These are phyloP conservation scores for Scortechinia acanthostroma DNA, from an alignment of 2,329 filamentous ascomycete species.

Conservation along the genomic window DNA sequence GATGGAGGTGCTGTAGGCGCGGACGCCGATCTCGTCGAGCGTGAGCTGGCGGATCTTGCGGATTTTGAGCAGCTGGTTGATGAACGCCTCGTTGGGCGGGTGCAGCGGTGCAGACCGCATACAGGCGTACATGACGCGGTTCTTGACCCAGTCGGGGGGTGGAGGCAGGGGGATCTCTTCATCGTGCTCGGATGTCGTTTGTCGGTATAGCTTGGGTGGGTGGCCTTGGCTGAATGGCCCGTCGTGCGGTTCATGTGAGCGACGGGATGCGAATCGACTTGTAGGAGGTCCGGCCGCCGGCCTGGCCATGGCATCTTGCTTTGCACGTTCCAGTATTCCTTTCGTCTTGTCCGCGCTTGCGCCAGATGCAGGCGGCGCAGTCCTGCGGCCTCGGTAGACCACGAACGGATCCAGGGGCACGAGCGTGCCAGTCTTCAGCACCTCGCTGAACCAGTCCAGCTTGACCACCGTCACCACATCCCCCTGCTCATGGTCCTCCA, in stretches of 20 bases:
- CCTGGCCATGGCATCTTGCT: too few species aligned
- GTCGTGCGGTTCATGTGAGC: slow-evolving; percentile 6
- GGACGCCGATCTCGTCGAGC: slow-evolving; percentile 71
- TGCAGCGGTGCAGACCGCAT: slow-evolving; percentile 67
- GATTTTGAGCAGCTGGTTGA: slow-evolving; percentile 69
- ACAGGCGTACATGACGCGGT: slow-evolving; percentile 66
- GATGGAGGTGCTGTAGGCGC: slow-evolving; percentile 83
- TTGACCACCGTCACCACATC: slow-evolving; percentile 55
- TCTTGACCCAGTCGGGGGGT: slow-evolving; percentile 57
- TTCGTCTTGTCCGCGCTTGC: neutral
- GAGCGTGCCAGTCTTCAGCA: slow-evolving; percentile 29
- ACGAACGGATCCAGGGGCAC: slow-evolving; percentile 41
- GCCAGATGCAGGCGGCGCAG: slow-evolving; percentile 5
- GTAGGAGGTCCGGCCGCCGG: too few species aligned
- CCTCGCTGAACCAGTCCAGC: slow-evolving; percentile 51
- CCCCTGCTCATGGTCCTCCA: too few species aligned
- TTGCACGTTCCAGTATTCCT: too few species aligned
- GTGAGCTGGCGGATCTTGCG: slow-evolving; percentile 63
- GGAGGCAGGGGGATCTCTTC: slow-evolving; percentile 45
- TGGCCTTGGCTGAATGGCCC: slow-evolving; percentile 3
- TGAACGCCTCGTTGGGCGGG: slow-evolving; percentile 69
- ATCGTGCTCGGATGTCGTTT: slow-evolving; percentile 76
- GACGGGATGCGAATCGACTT: slow-evolving; percentile 3
- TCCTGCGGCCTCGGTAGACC: slow-evolving; percentile 40
- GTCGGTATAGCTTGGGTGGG: slow-evolving; percentile 50